These are phyloP conservation scores for Fusarium pseudonygamai DNA, from an alignment of 2,329 filamentous ascomycete species.

Conservation along the genomic window DNA sequence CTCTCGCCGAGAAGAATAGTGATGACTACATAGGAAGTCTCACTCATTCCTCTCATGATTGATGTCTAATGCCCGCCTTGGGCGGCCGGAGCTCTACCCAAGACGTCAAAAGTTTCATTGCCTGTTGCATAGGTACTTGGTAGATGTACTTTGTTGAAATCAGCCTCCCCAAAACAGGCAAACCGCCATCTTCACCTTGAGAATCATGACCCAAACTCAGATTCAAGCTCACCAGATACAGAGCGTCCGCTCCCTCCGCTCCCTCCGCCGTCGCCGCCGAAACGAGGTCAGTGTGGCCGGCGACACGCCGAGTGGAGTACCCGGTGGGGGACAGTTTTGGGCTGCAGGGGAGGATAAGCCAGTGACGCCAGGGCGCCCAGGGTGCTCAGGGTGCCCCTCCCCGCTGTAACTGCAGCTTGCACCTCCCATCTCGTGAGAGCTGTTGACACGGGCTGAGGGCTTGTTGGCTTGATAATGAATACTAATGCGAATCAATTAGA, in stretches of 20 bases:
- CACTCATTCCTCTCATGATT: slow-evolving; percentile 6
- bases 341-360: slow-evolving; percentile 10
- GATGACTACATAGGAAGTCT: background rate
- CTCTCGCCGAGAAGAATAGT: background rate
- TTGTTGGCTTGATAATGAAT: slow-evolving; percentile 8
- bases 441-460: slow-evolving; percentile 8
- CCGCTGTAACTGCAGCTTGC: slow-evolving; percentile 3
- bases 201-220: slow-evolving; percentile 24
- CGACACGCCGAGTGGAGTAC: slow-evolving; percentile 41
- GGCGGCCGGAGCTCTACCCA: background rate
- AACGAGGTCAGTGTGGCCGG: slow-evolving; percentile 35
- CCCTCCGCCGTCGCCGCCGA: slow-evolving; percentile 33
- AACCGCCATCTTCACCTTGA: slow-evolving; percentile 17
- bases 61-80: background rate
- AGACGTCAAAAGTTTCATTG: background rate
- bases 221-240: slow-evolving; percentile 30
- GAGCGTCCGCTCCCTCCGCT: slow-evolving; percentile 17
- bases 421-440: slow-evolving; percentile 5
- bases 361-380: slow-evolving; percentile 32
- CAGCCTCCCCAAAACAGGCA: slow-evolving; percentile 26
- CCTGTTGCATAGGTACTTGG: too few relatives aligned
- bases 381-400: slow-evolving; percentile 32
- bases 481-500: background rate
- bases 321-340: slow-evolving; percentile 33
- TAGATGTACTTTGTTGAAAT: too few relatives aligned